Conservation (phyloP, 768 basidiomycete species). For the Tulasnella sp. region DNA sequence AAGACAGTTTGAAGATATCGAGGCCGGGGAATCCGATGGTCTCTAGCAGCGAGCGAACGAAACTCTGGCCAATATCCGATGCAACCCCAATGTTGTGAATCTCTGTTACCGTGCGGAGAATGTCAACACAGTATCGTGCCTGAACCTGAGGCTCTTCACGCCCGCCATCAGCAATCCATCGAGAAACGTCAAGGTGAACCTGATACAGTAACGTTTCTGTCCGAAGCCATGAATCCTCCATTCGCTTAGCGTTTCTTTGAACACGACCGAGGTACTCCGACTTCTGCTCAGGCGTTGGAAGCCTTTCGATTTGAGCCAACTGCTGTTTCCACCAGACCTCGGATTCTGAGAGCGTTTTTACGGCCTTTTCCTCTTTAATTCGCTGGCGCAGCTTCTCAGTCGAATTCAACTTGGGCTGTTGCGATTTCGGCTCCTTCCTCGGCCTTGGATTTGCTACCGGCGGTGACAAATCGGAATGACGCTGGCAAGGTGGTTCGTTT, state of each 20-base stretch:
- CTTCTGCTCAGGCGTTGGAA: constrained; percentile 32
- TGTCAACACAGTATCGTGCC: constrained; percentile 41
- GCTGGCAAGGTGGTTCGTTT: background rate
- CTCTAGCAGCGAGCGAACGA: constrained; percentile 29
- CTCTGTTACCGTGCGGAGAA: constrained; percentile 45
- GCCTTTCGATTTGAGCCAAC: constrained; percentile 35
- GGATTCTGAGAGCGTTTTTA: constrained; percentile 36
- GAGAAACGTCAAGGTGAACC: constrained; percentile 43
- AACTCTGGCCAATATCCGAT: constrained; percentile 25
- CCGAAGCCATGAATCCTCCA: constrained; percentile 39
- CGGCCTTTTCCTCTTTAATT: constrained; percentile 41
- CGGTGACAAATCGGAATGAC: background rate
- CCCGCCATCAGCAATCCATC: constrained; percentile 46
- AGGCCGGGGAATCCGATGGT: constrained; percentile 45
- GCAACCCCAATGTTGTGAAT: constrained; percentile 27
- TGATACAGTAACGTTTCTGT: constrained; percentile 47
- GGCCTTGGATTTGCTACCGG: background rate
- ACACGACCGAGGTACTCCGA: constrained; percentile 30
- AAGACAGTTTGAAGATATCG: constrained; percentile 21
- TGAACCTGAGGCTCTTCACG: constrained; percentile 34
- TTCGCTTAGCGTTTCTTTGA: constrained; percentile 40
- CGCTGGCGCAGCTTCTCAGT: constrained; percentile 40
- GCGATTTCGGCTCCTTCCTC: background rate
- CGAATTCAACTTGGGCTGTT: constrained; percentile 28
- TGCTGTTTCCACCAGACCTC: constrained; percentile 48